Percentiles rank a stretch among this genome's conserved stretches.
phyloP scores from a whole-genome alignment of 129 eudicot genomes.

The Kitagawia praeruptora region DNA sequence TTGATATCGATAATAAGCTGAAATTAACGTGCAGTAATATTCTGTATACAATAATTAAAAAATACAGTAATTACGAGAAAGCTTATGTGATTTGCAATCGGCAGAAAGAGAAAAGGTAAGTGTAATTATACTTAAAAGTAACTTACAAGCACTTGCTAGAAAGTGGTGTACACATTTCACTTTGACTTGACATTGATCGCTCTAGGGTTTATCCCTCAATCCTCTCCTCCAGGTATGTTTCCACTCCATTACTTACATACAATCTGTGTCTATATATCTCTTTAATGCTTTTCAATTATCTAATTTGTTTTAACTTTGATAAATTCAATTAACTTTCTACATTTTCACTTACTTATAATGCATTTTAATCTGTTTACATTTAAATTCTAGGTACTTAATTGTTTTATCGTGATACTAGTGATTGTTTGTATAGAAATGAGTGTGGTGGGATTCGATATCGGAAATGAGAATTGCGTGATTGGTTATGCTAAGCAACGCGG shows the following conservation, averaged over 20 bases:
- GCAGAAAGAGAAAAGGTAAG: no score
- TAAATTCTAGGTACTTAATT: not conserved
- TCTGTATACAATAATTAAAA: no score
- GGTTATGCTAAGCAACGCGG: slow-evolving; percentile 71
- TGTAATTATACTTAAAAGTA: no score
- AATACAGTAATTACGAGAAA: no score
- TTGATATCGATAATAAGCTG: no score
- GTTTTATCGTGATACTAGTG: not conserved
- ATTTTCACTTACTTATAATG: not conserved
- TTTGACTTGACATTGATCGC: no score
- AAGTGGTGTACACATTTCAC: no score
- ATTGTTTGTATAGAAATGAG: slow-evolving; percentile 50
- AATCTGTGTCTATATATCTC: not conserved
- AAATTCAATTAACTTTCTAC: not conserved
- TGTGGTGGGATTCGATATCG: slow-evolving; percentile 89
- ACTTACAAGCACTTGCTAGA: no score
- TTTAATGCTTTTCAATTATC: not conserved
- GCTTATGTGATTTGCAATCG: no score
- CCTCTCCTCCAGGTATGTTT: not conserved
- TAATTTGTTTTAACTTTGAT: not conserved
- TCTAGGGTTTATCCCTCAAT: not conserved
- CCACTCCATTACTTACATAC: not conserved
- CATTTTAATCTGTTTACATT: not conserved
- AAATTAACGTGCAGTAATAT: no score
- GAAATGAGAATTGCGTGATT: slow-evolving; percentile 84